Evolutionary conservation across 148 eudicot species (phyloP), one percentile per base, ranked within the genome.

Genomic region (Heliosperma pusillum): DNA sequence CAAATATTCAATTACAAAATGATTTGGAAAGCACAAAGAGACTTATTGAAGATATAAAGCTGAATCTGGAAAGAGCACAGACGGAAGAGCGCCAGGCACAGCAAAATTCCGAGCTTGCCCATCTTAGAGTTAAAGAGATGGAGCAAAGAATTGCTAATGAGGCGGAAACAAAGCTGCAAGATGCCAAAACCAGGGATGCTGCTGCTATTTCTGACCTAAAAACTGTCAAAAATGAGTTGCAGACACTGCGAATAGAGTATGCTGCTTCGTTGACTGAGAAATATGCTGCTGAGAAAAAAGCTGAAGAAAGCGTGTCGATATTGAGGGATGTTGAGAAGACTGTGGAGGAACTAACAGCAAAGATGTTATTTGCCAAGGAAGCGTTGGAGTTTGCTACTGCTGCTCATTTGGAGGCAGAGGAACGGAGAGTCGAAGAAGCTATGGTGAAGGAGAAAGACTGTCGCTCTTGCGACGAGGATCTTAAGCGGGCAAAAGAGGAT

Each of bases 331-430:
- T 91, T 60, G 98, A 93, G 83, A 93, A 84, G 77, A 88, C 84
- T 10, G 97, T 93, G 12, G 98, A 93, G 85, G 89, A 89, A 60
- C 73, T 91, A 44, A 93, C 95, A 1, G 85, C 89, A 19, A 95
- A 93, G 76, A 84, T 93, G 67, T 89, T 91, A 30, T 80, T 91
- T 36, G 74, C 92, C 0, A 91, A 89, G 79, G 95, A 93, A 82
- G 68, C 88, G 20, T 73, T 93, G 67, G 97, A 93, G 70, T 89
- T 91, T 24, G 91, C 95, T 11, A 95, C 89, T 57, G 90, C 91
- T 58, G 88, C 90, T 13, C 97, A 91, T 84, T 36, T 93, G 25
- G 97, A 93, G 86, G 97, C 90, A 1, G 98, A 91, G 86, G 98
- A 93, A 30, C 94, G 88, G 17, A 86, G 95, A 61, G 82, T 89